Evolutionary conservation across 2,329 filamentous ascomycete genomes (phyloP), one percentile per base, ranked within the genome.

Genomic region (Xylaria sp.): DNA sequence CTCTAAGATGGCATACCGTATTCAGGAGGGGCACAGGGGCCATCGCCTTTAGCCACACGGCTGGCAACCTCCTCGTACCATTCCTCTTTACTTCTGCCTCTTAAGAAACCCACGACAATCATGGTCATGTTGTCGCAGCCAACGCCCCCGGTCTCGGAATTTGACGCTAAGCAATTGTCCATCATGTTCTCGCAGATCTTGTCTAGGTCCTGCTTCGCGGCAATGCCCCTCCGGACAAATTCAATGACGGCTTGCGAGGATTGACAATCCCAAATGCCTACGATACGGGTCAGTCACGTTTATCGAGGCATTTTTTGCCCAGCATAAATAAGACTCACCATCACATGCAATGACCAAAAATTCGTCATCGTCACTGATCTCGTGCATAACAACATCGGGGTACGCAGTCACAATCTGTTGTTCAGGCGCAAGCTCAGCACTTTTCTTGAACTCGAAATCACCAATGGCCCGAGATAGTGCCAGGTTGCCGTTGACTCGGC

Each of bases 101-200:
- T 86, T 64, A 99, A 83, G 71, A 99, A 86, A 63, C 89, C 94
- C 69, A 99, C 79, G 63, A 99, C 83, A 66, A 88, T 80, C 89
- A 99, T 97, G 64, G 94, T 99, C 94, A 99, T 99, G 81, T 99
- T 99, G 79, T 99, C 94, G 74, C 94, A 99, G 58, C 94, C 94
- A 58, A 99, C 93, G 60, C 94, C 94, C 50, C 94, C 94, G 26
- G 93, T 97, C 77, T 99, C 94, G 63, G 92, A 96, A 83, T 96
- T 97, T 57, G 92, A 96, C 39, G 94, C 92, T 62, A 99, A 82
- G 72, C 94, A 99, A 79, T 97, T 99, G 80, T 99, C 93, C 94
- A 99, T 99, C 91, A 99, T 96, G 78, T 99, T 99, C 77, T 99
- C 94, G 74, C 93, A 97, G 68, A 99, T 97, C 72, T 90, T 90